These are phyloP conservation scores for Xylariaceae sp. DNA, from an alignment of 2,329 filamentous ascomycete species.

Conservation along the genomic window DNA sequence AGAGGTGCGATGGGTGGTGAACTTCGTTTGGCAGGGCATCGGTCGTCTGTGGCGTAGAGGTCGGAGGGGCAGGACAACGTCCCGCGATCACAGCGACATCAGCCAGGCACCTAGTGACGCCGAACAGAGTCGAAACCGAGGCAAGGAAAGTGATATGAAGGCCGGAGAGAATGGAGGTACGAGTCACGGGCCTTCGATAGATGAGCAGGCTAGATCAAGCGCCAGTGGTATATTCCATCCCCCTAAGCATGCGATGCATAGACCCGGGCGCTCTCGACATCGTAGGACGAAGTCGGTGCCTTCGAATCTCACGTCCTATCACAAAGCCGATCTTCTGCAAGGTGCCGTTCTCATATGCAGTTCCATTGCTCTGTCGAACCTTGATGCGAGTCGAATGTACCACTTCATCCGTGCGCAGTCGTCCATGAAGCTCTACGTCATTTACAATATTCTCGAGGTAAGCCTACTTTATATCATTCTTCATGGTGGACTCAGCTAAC, in stretches of 20 bases:
- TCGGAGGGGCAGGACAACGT: conserved; percentile 40
- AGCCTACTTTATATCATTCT: no score
- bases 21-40: conserved; percentile 73
- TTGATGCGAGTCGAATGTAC: conserved; percentile 97
- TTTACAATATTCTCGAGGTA: conserved; percentile 93
- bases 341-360: conserved; percentile 83
- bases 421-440: conserved; percentile 96
- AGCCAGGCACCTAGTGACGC: conserved; percentile 32
- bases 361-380: conserved; percentile 76
- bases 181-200: conserved; percentile 10
- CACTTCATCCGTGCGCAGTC: conserved; percentile 95
- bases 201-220: conserved; percentile 23
- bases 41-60: conserved; percentile 69
- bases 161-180: conserved; percentile 17
- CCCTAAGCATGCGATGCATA: conserved; percentile 32
- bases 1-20: conserved; percentile 65
- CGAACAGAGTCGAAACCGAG: conserved; percentile 37
- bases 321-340: conserved; percentile 93
- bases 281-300: conserved; percentile 77
- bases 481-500: neutral
- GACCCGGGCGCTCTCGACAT: conserved; percentile 47
- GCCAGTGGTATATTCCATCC: conserved; percentile 28
- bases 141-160: conserved; percentile 19
- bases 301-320: conserved; percentile 75
- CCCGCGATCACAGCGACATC: conserved; percentile 25